Conservation (phyloP, 2,329 filamentous ascomycete species). For the Ophiostoma australiae region DNA sequence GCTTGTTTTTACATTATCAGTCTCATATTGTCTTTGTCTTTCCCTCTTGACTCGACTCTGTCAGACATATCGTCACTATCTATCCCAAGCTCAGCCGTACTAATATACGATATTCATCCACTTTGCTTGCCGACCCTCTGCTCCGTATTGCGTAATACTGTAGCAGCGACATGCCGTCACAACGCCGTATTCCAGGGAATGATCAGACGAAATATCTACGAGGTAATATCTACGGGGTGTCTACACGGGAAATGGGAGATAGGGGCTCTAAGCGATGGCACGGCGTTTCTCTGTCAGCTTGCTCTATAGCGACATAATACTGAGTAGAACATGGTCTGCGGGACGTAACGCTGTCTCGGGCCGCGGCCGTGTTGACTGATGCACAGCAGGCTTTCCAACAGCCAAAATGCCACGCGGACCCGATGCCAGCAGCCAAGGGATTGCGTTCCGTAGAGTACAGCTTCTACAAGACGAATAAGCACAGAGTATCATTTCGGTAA, state of each 20-base stretch:
- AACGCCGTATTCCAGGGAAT: neutral
- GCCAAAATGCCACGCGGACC: neutral
- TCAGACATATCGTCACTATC: neutral
- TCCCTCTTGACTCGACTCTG: neutral
- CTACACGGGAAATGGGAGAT: neutral
- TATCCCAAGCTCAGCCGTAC: neutral
- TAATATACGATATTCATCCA: neutral
- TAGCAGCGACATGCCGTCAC: neutral
- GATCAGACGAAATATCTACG: conserved; percentile 8
- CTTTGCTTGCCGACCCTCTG: neutral
- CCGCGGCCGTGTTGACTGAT: neutral
- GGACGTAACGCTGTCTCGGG: conserved; percentile 1
- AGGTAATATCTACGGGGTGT: neutral
- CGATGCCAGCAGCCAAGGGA: neutral
- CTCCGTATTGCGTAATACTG: conserved; percentile 10
- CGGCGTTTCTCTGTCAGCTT: neutral
- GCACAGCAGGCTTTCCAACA: neutral
- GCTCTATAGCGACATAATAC: no score
- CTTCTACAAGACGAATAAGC: neutral
- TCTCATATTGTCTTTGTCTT: neutral
- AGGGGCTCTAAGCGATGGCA: neutral
- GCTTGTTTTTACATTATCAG: neutral
- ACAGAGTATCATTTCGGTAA: neutral
- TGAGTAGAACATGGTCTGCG: neutral
- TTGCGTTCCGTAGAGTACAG: neutral